A percentile compares a stretch with the other conserved stretches of the same genome.
These are phyloP conservation scores for Seiridium cupressi DNA, from an alignment of 2,329 filamentous ascomycete genomes.

Conservation along the genomic window DNA sequence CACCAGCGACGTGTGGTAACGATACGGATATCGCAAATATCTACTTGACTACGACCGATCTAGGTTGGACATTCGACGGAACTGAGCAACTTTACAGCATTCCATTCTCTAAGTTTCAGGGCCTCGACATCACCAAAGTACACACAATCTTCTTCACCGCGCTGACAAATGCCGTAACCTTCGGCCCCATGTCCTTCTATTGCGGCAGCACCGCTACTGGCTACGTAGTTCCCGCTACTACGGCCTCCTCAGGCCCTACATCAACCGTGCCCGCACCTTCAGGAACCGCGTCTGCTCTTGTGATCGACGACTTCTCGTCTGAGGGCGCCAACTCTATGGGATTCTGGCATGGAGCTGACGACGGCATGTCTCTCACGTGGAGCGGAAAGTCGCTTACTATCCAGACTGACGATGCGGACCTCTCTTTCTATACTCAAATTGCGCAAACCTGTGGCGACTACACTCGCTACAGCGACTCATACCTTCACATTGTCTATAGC, in stretches of 20 bases:
- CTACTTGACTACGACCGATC: slow-evolving; percentile 41
- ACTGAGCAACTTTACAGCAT: slow-evolving; percentile 59
- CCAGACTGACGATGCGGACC: slow-evolving; percentile 57
- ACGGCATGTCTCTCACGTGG: slow-evolving; percentile 53
- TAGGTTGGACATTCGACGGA: slow-evolving; percentile 61
- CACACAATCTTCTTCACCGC: slow-evolving; percentile 49
- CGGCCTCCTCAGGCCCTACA: slow-evolving; percentile 37
- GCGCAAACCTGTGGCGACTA: slow-evolving; percentile 55
- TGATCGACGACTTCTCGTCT: slow-evolving; percentile 61
- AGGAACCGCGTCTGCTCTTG: slow-evolving; percentile 44
- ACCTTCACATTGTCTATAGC: slow-evolving; percentile 63
- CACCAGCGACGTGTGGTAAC: slow-evolving; percentile 41
- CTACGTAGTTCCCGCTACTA: slow-evolving; percentile 43
- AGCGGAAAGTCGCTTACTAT: slow-evolving; percentile 52
- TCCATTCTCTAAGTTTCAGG: slow-evolving; percentile 50
- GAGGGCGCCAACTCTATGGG: slow-evolving; percentile 55
- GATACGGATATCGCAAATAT: slow-evolving; percentile 29
- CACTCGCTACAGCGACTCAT: slow-evolving; percentile 50
- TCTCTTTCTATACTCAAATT: slow-evolving; percentile 60
- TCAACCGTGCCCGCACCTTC: slow-evolving; percentile 48
- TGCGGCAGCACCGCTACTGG: slow-evolving; percentile 50
- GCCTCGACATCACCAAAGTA: slow-evolving; percentile 50
- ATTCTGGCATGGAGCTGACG: slow-evolving; percentile 66
- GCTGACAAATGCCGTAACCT: slow-evolving; percentile 44
- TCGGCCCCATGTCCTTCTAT: slow-evolving; percentile 59